These are phyloP conservation scores for Basidiobolus meristosporus DNA, from an alignment of 371 early-diverging fungal genomes.

Conservation along the genomic window DNA sequence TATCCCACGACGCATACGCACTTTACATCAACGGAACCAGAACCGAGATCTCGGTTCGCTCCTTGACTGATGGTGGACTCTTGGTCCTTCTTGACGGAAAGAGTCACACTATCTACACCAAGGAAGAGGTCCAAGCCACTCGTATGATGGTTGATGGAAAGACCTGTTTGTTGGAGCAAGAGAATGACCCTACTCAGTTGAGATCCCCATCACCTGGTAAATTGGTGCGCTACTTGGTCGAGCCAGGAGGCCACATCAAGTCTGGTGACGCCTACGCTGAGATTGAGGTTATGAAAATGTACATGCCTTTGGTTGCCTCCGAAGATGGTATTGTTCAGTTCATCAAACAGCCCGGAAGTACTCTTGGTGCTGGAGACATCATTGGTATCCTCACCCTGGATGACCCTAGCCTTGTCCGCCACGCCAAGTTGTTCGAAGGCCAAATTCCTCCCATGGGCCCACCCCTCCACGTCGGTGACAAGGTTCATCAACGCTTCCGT, in stretches of 20 bases:
- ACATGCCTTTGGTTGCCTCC: slow-evolving; percentile 83
- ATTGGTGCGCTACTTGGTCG: slow-evolving; percentile 77
- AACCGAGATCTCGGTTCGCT: slow-evolving; percentile 60
- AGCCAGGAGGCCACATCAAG: slow-evolving; percentile 78
- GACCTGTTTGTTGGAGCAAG: slow-evolving; percentile 83
- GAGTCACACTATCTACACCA: slow-evolving; percentile 76
- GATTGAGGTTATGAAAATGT: slow-evolving; percentile 99
- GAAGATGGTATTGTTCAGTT: slow-evolving; percentile 84
- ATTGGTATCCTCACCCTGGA: slow-evolving; percentile 81
- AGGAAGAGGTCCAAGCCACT: slow-evolving; percentile 77
- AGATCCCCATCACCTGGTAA: slow-evolving; percentile 94
- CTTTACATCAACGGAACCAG: slow-evolving; percentile 67
- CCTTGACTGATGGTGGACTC: slow-evolving; percentile 83
- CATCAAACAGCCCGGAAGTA: slow-evolving; percentile 75
- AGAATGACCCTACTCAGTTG: slow-evolving; percentile 88
- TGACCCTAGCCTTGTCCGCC: slow-evolving; percentile 81
- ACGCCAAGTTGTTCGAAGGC: slow-evolving; percentile 75
- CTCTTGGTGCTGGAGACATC: slow-evolving; percentile 79
- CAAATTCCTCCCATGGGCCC: slow-evolving; percentile 59
- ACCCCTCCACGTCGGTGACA: slow-evolving; percentile 54
- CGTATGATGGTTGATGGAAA: slow-evolving; percentile 81
- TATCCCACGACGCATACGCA: slow-evolving; percentile 62
- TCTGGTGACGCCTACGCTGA: slow-evolving; percentile 89
- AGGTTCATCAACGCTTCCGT: slow-evolving; percentile 65
- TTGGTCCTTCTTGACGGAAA: slow-evolving; percentile 76